A percentile compares a stretch with the other conserved stretches of the same genome.
Evolutionary conservation across 2,329 filamentous ascomycete genomes (phyloP).

Genomic region (Paramyrothecium sp.): DNA sequence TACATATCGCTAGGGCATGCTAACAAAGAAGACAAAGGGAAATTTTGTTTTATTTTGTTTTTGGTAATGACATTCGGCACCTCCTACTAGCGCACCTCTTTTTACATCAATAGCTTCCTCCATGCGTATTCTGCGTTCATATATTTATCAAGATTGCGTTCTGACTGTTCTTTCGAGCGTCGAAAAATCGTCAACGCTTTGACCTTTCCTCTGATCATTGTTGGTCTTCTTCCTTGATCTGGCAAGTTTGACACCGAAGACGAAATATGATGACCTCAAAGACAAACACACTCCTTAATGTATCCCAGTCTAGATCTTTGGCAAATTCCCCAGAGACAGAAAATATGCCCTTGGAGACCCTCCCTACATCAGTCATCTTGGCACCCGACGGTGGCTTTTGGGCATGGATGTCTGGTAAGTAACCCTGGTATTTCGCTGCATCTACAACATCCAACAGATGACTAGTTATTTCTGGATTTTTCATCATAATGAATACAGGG

Average conservation of each 20-base stretch:
- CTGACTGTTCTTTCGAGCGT: too few relatives aligned
- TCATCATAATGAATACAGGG: slow-evolving; percentile 21
- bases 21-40: too few relatives aligned
- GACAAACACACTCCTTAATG: neutral
- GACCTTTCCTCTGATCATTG: too few relatives aligned
- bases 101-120: too few relatives aligned
- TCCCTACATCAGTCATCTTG: neutral
- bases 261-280: neutral
- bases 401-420: slow-evolving; percentile 46
- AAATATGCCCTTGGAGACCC: neutral
- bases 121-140: too few relatives aligned
- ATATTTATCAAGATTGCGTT: too few relatives aligned
- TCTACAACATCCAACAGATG: neutral
- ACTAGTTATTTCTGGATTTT: slow-evolving; percentile 5
- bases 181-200: too few relatives aligned
- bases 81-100: too few relatives aligned
- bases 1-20: too few relatives aligned
- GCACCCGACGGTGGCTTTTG: too few relatives aligned
- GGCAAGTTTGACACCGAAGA: neutral
- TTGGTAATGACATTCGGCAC: too few relatives aligned
- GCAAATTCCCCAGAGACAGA: neutral
- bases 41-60: too few relatives aligned
- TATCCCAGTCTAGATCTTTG: neutral
- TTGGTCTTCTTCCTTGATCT: neutral
- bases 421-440: neutral